Percentiles rank a stretch among this genome's conserved stretches.
phyloP scores from a whole-genome alignment of 78 protist species.

The Emiliania huxleyi region DNA sequence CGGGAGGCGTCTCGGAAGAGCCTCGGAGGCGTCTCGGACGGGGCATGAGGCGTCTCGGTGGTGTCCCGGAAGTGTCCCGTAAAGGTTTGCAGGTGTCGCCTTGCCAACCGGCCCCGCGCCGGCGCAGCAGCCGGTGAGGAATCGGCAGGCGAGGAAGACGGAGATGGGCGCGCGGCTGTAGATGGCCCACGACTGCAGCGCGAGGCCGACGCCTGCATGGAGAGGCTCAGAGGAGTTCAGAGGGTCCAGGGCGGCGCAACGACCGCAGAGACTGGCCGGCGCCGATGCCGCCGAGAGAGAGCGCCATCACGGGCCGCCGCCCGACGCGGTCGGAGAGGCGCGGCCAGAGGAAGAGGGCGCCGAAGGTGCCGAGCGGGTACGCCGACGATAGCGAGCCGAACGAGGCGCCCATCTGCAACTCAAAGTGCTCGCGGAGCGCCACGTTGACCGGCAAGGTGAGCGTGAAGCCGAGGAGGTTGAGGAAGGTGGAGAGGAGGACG shows the following conservation, averaged over 20 bases:
- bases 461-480: constrained; percentile 11
- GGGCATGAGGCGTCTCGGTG: too few species aligned
- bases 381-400: neutral
- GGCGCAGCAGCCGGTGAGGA: constrained; percentile 5
- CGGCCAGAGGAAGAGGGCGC: neutral
- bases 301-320: neutral
- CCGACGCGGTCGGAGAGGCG: constrained; percentile 7
- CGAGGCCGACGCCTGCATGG: constrained; percentile 21
- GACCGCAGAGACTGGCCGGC: too few species aligned
- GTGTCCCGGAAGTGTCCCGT: too few species aligned
- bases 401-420: neutral
- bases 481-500: neutral
- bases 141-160: neutral
- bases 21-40: too few species aligned
- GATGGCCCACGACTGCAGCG: neutral
- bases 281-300: neutral
- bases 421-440: neutral
- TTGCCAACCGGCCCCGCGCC: neutral
- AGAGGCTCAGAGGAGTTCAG: too few species aligned
- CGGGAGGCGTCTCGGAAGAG: too few species aligned
- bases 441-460: neutral
- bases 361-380: neutral
- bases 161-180: neutral
- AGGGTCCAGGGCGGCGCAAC: too few species aligned
- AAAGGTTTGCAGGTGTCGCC: too few species aligned